Conservation (phyloP, 2,329 filamentous ascomycete genomes). For the Aaosphaeria arxii region DNA sequence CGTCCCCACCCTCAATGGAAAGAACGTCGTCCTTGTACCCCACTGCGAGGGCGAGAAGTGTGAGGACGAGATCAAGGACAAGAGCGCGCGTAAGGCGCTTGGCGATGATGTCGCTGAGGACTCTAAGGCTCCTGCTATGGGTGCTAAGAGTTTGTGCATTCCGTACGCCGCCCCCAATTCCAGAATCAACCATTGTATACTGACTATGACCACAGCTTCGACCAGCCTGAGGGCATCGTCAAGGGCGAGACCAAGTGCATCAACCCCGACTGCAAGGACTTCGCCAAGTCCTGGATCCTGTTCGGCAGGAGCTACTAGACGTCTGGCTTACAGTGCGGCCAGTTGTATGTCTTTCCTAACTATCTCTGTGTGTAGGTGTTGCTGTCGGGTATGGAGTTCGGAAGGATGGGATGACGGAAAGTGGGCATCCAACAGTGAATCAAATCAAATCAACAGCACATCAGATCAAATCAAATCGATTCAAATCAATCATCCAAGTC, state of each 20-base stretch:
- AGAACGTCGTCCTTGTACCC: slow-evolving; percentile 90
- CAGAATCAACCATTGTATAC: too few species aligned
- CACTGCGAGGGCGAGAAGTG: slow-evolving; percentile 82
- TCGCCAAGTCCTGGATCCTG: slow-evolving; percentile 86
- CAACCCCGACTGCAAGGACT: slow-evolving; percentile 76
- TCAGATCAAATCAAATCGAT: too few species aligned
- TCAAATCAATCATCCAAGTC: too few species aligned
- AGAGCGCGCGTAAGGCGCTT: slow-evolving; percentile 73
- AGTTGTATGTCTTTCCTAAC: too few species aligned
- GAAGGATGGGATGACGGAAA: too few species aligned
- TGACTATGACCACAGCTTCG: slow-evolving; percentile 21
- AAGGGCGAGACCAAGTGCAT: slow-evolving; percentile 85
- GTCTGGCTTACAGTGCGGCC: neutral
- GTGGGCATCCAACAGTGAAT: too few species aligned
- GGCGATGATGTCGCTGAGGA: slow-evolving; percentile 69
- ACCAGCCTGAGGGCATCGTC: slow-evolving; percentile 78
- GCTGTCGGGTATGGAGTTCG: too few species aligned
- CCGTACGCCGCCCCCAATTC: slow-evolving; percentile 50
- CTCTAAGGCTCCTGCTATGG: slow-evolving; percentile 71
- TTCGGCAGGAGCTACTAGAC: slow-evolving; percentile 63
- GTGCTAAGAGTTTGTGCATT: slow-evolving; percentile 73
- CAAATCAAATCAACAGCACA: too few species aligned
- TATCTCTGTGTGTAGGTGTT: too few species aligned
- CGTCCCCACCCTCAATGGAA: slow-evolving; percentile 81
- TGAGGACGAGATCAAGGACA: slow-evolving; percentile 92